These are phyloP conservation scores for Theileria equi DNA, from an alignment of 169 alveolate genomes.

Conservation along the genomic window DNA sequence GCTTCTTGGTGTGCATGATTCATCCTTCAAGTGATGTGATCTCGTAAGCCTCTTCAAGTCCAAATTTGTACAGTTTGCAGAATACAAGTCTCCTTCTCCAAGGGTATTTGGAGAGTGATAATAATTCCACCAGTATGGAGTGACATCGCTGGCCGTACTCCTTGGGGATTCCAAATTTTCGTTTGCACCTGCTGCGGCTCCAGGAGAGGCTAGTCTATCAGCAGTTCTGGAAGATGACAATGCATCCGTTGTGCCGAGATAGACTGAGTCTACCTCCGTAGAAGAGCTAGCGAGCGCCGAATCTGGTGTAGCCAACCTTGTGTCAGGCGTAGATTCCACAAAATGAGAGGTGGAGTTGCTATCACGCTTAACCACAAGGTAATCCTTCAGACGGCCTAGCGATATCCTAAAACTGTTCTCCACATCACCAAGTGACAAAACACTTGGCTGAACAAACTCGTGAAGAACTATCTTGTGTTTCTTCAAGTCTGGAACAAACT, in stretches of 20 bases:
- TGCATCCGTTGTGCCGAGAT: too few species aligned
- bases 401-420: constrained; percentile 29
- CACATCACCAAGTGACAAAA: constrained; percentile 19
- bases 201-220: too few species aligned
- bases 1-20: constrained; percentile 56
- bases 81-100: constrained; percentile 47
- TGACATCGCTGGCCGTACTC: constrained; percentile 17
- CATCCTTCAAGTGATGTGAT: constrained; percentile 50
- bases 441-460: constrained; percentile 52
- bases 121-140: constrained; percentile 65
- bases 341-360: constrained; percentile 4
- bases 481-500: constrained; percentile 13
- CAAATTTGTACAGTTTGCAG: constrained; percentile 5
- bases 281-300: neutral
- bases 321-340: too few species aligned
- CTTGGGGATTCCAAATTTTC: neutral
- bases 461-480: constrained; percentile 46
- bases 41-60: constrained; percentile 45
- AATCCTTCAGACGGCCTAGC: constrained; percentile 24
- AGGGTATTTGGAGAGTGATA: constrained; percentile 48
- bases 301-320: neutral
- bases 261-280: neutral
- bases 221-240: too few species aligned
- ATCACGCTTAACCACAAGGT: neutral
- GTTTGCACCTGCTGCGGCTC: neutral